Percentiles rank a stretch among this genome's conserved stretches.
Evolutionary conservation across 2,329 filamentous ascomycete genomes (phyloP).

Genomic region (Aspergillus floridensis): DNA sequence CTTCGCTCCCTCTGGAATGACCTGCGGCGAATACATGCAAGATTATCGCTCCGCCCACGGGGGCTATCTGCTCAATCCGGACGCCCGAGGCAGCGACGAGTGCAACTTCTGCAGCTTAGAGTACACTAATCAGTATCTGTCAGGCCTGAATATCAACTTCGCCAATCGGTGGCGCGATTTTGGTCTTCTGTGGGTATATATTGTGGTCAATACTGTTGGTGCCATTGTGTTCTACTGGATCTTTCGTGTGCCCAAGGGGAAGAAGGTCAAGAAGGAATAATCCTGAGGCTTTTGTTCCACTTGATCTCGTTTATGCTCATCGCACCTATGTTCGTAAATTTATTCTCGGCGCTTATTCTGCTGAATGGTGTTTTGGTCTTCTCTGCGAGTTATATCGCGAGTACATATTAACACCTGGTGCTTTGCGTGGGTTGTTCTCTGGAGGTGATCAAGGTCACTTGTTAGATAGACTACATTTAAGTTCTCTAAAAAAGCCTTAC

Average conservation of each 20-base stretch:
- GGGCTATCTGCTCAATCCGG: background rate
- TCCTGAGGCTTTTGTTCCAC: no score
- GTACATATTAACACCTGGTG: no score
- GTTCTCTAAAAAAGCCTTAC: no score
- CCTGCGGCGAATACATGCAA: slow-evolving; percentile 55
- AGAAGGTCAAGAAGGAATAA: background rate
- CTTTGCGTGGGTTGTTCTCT: no score
- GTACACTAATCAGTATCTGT: background rate
- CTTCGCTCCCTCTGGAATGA: slow-evolving; percentile 54
- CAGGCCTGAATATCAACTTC: background rate
- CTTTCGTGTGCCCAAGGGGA: slow-evolving; percentile 1
- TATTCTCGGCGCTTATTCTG: no score
- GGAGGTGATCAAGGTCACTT: no score
- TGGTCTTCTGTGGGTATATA: slow-evolving; percentile 4
- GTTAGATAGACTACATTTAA: no score
- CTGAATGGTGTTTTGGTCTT: no score
- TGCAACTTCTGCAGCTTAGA: background rate
- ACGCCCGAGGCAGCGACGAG: background rate
- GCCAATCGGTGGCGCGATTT: slow-evolving; percentile 3
- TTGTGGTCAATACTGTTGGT: slow-evolving; percentile 1
- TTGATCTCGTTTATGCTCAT: no score
- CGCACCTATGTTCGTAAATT: no score
- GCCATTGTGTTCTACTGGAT: slow-evolving; percentile 3
- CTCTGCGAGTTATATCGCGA: no score
- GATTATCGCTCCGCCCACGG: background rate